Evolutionary conservation across 106 monocot genomes (phyloP).

Genomic region (Acanthochlamys bracteata): DNA sequence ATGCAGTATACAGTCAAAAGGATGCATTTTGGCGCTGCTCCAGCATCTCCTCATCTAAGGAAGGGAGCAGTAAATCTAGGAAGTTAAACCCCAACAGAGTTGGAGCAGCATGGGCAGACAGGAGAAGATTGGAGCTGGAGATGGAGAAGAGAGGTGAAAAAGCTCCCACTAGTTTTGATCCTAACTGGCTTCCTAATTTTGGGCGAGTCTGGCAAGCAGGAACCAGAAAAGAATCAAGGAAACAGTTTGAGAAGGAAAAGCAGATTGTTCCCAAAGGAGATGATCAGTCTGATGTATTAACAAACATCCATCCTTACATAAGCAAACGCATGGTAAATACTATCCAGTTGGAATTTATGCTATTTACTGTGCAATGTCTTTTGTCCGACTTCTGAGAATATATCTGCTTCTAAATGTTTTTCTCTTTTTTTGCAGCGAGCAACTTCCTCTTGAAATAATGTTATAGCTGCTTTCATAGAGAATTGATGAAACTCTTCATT

Average conservation of each 20-base stretch:
- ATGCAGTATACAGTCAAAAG: conserved; percentile 7
- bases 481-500: neutral
- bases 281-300: conserved; percentile 25
- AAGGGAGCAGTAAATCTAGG: conserved; percentile 24
- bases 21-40: neutral
- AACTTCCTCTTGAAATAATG: neutral
- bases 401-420: neutral
- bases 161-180: conserved; percentile 28
- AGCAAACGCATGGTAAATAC: conserved; percentile 86
- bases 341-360: neutral
- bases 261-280: conserved; percentile 18
- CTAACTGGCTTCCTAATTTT: conserved; percentile 96
- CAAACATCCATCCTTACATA: conserved; percentile 69
- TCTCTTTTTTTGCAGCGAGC: neutral
- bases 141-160: conserved; percentile 72
- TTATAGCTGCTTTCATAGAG: neutral
- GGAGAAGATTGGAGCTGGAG: conserved; percentile 69
- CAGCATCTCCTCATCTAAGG: conserved; percentile 7
- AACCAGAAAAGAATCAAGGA: conserved; percentile 84
- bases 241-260: conserved; percentile 72
- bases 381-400: neutral
- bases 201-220: conserved; percentile 96
- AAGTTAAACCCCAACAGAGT: conserved; percentile 94
- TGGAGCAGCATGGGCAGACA: conserved; percentile 97
- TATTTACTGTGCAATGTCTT: neutral